Base-by-base conservation (phyloP, 2,329 filamentous ascomycete genomes). In the Calonectria fujianensis region DNA sequence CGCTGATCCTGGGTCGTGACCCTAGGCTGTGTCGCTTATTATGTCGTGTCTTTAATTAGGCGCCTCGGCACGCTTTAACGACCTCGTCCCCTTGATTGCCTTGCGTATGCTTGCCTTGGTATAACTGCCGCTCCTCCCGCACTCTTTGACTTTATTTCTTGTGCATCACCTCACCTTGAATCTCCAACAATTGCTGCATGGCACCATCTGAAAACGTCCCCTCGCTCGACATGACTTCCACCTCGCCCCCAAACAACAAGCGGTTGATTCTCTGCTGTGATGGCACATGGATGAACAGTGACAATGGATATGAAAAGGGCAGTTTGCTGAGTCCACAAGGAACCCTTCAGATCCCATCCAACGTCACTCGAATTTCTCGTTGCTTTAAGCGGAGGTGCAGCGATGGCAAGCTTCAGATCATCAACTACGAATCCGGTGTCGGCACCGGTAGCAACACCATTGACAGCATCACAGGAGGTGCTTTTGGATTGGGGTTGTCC, bases 351-450 rank as follows among this genome's bases (percentile, higher is more conserved):
- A 82, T 89, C 24, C 89, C 90, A 0, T 91, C 90, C 65, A 93
- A 93, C 75, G 90, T 93, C 52, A 92, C 91, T 20, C 89, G 90
- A 29, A 90, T 93, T 70, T 89, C 89, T 16, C 88, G 90, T 50
- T 90, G 89, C 70, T 88, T 93, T 78, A 89, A 88, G 76, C 87
- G 88, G 48, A 84, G 81, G 50, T 89, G 88, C 79, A 84, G 80
- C 41, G 89, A 91, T 80, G 89, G 88, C 39, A 88, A 84, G 24
- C 85, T 90, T 52, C 91, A 93, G 80, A 88, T 93, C 76, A 89
- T 92, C 72, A 90, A 88, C 78, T 93, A 93, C 80, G 90, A 92
- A 80, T 89, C 90, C 11, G 91, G 91, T 27, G 90, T 93, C 35
- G 91, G 91, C 20, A 90, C 90, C 4, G 88, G 88, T 1, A 87